Percentiles rank a stretch among this genome's conserved stretches.
These are phyloP conservation scores for Conringia planisiliqua DNA, from an alignment of 345 rosid species.

Conservation along the genomic window DNA sequence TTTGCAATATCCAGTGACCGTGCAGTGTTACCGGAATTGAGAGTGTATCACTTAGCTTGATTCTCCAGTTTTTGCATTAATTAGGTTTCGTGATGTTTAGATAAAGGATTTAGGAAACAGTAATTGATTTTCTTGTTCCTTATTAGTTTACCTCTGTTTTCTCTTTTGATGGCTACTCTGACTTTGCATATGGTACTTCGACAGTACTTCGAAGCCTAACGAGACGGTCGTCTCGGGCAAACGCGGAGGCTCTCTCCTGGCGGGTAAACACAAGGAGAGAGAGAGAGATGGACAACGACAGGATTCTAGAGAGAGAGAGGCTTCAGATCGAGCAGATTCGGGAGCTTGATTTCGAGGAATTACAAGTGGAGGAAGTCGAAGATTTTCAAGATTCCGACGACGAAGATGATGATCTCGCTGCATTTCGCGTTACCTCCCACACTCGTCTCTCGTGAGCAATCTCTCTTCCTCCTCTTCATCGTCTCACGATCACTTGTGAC, in stretches of 20 bases:
- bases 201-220: slow-evolving; percentile 5
- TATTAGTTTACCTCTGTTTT: background rate
- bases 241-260: slow-evolving; percentile 1
- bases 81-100: background rate
- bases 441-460: background rate
- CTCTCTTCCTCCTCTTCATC: background rate
- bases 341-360: slow-evolving; percentile 77
- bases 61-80: background rate
- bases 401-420: slow-evolving; percentile 40
- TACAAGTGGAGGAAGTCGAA: slow-evolving; percentile 88
- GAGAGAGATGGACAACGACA: slow-evolving; percentile 46
- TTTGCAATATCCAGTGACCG: background rate
- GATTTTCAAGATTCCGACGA: slow-evolving; percentile 52
- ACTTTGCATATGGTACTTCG: background rate
- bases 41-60: background rate
- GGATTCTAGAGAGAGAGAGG: slow-evolving; percentile 65
- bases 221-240: background rate
- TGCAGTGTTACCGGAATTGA: too few relatives aligned
- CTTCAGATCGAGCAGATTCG: slow-evolving; percentile 84
- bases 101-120: background rate
- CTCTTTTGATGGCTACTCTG: background rate
- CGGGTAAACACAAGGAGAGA: slow-evolving; percentile 23
- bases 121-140: background rate
- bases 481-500: background rate
- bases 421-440: slow-evolving; percentile 42